A percentile compares a stretch with the other conserved stretches of the same genome.
phyloP scores from a whole-genome alignment of 2,329 filamentous ascomycete species.

The Aspergillus fumigatus region DNA sequence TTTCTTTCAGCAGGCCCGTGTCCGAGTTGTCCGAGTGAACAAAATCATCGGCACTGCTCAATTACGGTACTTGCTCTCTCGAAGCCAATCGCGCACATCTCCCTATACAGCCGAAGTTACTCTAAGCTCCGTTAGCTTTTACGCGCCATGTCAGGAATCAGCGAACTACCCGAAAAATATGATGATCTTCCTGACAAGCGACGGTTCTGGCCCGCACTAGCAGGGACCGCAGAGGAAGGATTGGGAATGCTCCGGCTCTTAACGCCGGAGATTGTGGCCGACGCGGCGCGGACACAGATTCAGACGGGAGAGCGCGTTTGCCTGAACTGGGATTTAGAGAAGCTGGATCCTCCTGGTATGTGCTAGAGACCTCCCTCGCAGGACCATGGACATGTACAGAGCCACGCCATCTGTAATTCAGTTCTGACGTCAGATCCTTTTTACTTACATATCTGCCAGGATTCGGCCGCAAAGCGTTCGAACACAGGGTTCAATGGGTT shows the following conservation, averaged over 20 bases:
- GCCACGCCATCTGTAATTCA: not conserved
- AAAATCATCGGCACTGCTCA: too few species aligned
- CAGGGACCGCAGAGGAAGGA: slow-evolving; percentile 49
- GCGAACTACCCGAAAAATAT: slow-evolving; percentile 27
- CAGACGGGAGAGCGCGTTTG: slow-evolving; percentile 50
- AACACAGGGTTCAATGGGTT: slow-evolving; percentile 50
- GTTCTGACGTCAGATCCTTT: not conserved
- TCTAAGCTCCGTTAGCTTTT: not conserved
- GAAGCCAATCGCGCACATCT: slow-evolving; percentile 2
- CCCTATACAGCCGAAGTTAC: not conserved
- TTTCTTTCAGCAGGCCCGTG: not conserved
- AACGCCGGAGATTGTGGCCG: slow-evolving; percentile 50
- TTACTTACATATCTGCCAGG: slow-evolving; percentile 26
- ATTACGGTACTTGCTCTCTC: not conserved
- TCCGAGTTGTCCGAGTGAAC: not conserved
- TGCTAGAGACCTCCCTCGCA: not conserved
- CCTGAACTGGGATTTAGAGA: slow-evolving; percentile 54
- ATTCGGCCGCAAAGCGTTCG: slow-evolving; percentile 49
- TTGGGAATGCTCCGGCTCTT: slow-evolving; percentile 51
- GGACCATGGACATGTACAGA: too few species aligned
- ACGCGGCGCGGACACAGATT: slow-evolving; percentile 50
- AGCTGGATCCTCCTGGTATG: slow-evolving; percentile 45
- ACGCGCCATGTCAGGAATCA: slow-evolving; percentile 18
- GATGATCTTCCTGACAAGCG: slow-evolving; percentile 46
- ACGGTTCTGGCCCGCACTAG: slow-evolving; percentile 45